These are phyloP conservation scores for Scheffersomyces lignosus DNA, from an alignment of 805 yeast species.

Conservation along the genomic window DNA sequence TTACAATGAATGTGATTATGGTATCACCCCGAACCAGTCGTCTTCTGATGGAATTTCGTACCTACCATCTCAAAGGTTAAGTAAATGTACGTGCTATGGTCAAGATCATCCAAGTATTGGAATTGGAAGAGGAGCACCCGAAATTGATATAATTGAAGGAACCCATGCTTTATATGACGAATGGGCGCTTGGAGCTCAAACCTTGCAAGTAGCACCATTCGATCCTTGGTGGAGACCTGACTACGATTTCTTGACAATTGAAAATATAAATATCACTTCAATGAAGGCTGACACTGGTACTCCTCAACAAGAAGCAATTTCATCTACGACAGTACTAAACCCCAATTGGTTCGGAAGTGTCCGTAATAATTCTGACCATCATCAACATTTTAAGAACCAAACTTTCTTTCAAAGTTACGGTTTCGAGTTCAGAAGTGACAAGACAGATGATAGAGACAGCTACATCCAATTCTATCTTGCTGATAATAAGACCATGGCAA, in stretches of 20 bases:
- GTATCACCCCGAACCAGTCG: conserved; percentile 39
- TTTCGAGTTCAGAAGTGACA: conserved; percentile 32
- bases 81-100: conserved; percentile 32
- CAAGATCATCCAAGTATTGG: conserved; percentile 40
- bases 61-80: conserved; percentile 37
- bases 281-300: conserved; percentile 42
- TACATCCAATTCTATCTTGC: conserved; percentile 37
- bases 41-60: conserved; percentile 40
- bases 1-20: conserved; percentile 37
- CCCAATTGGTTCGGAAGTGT: conserved; percentile 34
- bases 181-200: conserved; percentile 32
- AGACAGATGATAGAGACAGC: conserved; percentile 16
- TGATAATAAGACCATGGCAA: conserved; percentile 23
- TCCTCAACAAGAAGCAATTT: conserved; percentile 39
- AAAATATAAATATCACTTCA: conserved; percentile 26
- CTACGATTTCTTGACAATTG: conserved; percentile 31
- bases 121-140: conserved; percentile 40
- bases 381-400: conserved; percentile 45
- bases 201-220: conserved; percentile 45
- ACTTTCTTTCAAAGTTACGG: conserved; percentile 34
- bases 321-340: conserved; percentile 36
- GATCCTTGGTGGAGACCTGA: conserved; percentile 46
- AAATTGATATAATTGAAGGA: conserved; percentile 25
- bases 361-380: conserved; percentile 10
- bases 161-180: conserved; percentile 22